phyloP scores from a whole-genome alignment of 2,329 filamentous ascomycete species.

The Ramichloridium luteum region DNA sequence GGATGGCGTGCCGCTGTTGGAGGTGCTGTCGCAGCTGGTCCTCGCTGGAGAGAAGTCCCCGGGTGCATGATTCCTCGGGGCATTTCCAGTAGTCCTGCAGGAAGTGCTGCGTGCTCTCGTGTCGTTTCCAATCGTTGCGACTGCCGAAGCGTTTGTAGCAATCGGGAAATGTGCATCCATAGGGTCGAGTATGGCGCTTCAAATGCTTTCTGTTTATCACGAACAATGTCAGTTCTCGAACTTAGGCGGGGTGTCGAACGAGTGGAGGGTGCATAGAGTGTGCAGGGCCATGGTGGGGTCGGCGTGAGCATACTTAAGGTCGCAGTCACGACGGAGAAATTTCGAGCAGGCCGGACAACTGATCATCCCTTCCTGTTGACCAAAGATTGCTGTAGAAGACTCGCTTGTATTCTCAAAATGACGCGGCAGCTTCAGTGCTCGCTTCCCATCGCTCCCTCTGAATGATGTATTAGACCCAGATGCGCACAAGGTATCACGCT shows the following conservation, averaged over 20 bases:
- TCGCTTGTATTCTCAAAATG: no score
- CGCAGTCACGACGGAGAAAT: constrained; percentile 25
- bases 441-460: no score
- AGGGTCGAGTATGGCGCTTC: constrained; percentile 70
- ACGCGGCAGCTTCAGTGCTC: no score
- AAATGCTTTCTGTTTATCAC: constrained; percentile 69
- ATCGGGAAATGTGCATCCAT: constrained; percentile 60
- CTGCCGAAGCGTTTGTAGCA: constrained; percentile 73
- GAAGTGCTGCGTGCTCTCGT: constrained; percentile 70
- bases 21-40: constrained; percentile 54
- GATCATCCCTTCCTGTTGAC: no score
- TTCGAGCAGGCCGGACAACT: constrained; percentile 13
- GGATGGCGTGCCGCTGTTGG: constrained; percentile 33
- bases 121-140: constrained; percentile 89
- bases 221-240: neutral
- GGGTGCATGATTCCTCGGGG: constrained; percentile 38
- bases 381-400: no score
- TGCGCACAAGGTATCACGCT: no score
- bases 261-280: constrained; percentile 2
- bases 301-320: constrained; percentile 25
- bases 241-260: constrained; percentile 1
- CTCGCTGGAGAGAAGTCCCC: constrained; percentile 45
- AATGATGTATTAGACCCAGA: no score
- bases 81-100: constrained; percentile 64
- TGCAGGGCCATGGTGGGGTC: constrained; percentile 1